A percentile compares a stretch with the other conserved stretches of the same genome.
These are phyloP conservation scores for Trichoderma breve DNA, from an alignment of 2,329 filamentous ascomycete genomes.

Conservation along the genomic window DNA sequence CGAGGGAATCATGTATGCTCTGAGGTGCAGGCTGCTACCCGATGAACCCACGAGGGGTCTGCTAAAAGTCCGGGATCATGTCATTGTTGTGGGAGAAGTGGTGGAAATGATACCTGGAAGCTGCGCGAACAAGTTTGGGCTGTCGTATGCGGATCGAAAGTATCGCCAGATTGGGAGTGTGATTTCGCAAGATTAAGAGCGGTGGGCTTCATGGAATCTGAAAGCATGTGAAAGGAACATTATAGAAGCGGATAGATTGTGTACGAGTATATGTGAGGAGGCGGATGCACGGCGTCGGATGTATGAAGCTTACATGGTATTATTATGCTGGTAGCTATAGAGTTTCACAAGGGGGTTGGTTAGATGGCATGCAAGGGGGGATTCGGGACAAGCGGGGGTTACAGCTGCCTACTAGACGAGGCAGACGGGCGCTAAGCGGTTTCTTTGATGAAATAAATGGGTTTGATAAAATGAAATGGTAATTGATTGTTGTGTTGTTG, in stretches of 20 bases:
- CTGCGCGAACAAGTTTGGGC: conserved; percentile 40
- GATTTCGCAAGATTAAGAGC: conserved; percentile 27
- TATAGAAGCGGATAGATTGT: conserved; percentile 17
- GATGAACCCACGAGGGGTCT: conserved; percentile 42
- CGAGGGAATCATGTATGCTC: conserved; percentile 52
- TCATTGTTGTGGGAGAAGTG: conserved; percentile 53
- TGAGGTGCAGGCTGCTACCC: conserved; percentile 43
- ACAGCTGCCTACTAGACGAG: not conserved
- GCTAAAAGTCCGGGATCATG: conserved; percentile 50
- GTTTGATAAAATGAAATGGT: not conserved
- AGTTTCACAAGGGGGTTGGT: conserved; percentile 9
- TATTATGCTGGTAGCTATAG: not conserved
- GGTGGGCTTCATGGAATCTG: no score
- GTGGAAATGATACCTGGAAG: conserved; percentile 41
- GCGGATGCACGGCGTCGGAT: conserved; percentile 7
- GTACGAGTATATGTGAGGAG: conserved; percentile 5
- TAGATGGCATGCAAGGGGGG: conserved; percentile 5
- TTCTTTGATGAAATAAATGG: not conserved
- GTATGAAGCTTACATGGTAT: not conserved
- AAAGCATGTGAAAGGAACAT: not conserved
- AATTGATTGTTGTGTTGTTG: no score
- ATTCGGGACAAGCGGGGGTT: not conserved
- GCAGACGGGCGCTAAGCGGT: not conserved
- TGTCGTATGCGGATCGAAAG: conserved; percentile 50
- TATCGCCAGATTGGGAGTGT: conserved; percentile 45